Evolutionary conservation across 106 monocot species (phyloP).

Genomic region (Allium cepa): DNA sequence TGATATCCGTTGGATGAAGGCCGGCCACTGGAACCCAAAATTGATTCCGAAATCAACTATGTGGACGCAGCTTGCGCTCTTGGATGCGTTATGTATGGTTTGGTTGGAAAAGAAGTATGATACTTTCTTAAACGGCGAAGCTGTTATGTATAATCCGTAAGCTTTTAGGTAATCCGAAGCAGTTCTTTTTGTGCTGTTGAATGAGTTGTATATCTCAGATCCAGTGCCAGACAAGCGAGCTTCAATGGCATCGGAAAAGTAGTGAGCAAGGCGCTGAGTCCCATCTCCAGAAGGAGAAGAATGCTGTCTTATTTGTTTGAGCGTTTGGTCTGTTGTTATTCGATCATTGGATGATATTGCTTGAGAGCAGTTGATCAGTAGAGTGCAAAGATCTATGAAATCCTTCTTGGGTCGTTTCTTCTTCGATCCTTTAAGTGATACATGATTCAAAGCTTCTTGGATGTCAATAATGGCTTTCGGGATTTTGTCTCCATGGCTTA

Average conservation of each 20-base stretch:
- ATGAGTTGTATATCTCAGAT: conserved; percentile 15
- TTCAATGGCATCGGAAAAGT: conserved; percentile 39
- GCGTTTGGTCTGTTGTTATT: conserved; percentile 14
- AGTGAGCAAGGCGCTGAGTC: conserved; percentile 31
- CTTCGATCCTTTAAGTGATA: background rate
- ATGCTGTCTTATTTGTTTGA: conserved; percentile 30
- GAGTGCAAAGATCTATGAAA: conserved; percentile 28
- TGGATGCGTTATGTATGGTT: conserved; percentile 14
- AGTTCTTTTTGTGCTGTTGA: conserved; percentile 11
- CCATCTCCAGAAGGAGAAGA: conserved; percentile 33
- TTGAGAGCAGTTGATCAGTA: conserved; percentile 34
- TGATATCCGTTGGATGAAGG: conserved; percentile 28
- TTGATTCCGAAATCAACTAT: conserved; percentile 41
- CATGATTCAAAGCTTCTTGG: background rate
- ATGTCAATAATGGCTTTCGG: background rate
- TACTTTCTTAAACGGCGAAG: conserved; percentile 36
- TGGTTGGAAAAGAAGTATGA: conserved; percentile 24
- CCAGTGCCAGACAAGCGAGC: conserved; percentile 45
- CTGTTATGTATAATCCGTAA: conserved; percentile 30
- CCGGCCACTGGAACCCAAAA: conserved; percentile 46
- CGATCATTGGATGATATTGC: conserved; percentile 20
- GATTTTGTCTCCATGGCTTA: background rate
- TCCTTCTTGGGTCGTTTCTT: conserved; percentile 25
- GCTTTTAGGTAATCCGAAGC: conserved; percentile 30
- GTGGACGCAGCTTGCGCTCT: conserved; percentile 16